These are phyloP conservation scores for Ascochyta rabiei DNA, from an alignment of 2,329 filamentous ascomycete species.

Conservation along the genomic window DNA sequence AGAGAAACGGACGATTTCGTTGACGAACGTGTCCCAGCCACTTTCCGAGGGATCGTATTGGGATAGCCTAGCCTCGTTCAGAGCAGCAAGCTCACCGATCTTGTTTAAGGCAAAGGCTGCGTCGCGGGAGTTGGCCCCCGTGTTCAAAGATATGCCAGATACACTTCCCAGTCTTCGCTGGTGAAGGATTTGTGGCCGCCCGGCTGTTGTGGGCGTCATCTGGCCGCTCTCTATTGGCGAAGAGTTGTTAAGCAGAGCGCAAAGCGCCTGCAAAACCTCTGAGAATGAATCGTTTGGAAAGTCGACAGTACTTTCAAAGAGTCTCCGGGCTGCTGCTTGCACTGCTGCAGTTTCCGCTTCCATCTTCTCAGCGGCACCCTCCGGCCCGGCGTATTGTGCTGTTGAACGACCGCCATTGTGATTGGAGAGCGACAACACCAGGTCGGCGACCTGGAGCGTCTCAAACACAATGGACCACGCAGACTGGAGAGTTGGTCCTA, in stretches of 20 bases:
- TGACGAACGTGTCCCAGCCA: conserved; percentile 75
- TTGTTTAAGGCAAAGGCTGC: conserved; percentile 57
- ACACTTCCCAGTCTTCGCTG: conserved; percentile 52
- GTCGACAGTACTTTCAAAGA: conserved; percentile 91
- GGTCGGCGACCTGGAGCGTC: conserved; percentile 89
- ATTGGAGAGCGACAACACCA: conserved; percentile 68
- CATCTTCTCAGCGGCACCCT: conserved; percentile 53
- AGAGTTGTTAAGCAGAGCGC: conserved; percentile 64
- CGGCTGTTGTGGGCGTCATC: conserved; percentile 27
- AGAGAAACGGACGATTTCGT: conserved; percentile 59
- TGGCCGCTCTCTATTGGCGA: conserved; percentile 30
- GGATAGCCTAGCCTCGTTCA: conserved; percentile 66
- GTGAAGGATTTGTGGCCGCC: conserved; percentile 39
- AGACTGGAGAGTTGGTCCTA: conserved; percentile 82
- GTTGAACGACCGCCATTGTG: conserved; percentile 27
- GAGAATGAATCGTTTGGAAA: conserved; percentile 85
- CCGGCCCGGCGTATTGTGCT: conserved; percentile 29
- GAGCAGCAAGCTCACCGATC: conserved; percentile 52
- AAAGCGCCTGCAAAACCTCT: conserved; percentile 76
- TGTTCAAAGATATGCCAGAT: conserved; percentile 49
- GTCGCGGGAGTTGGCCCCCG: conserved; percentile 51
- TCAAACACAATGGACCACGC: conserved; percentile 93
- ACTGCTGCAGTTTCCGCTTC: conserved; percentile 84
- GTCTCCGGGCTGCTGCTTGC: conserved; percentile 80
- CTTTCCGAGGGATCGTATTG: conserved; percentile 68